Evolutionary conservation across 2,329 filamentous ascomycete genomes (phyloP).

Genomic region (Blumeriella jaapii): DNA sequence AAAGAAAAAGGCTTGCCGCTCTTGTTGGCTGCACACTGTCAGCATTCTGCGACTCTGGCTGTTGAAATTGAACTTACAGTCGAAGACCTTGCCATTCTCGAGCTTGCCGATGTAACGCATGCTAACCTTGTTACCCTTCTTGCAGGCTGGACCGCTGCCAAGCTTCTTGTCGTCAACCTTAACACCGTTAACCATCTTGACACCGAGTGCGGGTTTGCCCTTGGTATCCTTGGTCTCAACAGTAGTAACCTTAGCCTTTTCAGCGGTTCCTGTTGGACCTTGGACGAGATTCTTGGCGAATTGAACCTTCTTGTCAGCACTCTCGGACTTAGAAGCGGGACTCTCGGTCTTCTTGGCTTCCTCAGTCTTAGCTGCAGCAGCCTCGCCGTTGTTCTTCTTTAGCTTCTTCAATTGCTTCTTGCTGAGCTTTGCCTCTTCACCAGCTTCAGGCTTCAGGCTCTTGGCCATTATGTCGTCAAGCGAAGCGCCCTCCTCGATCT

Average conservation of each 20-base stretch:
- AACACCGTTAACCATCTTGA: constrained; percentile 78
- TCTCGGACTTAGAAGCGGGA: constrained; percentile 34
- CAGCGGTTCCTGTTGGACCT: constrained; percentile 68
- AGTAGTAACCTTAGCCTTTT: constrained; percentile 35
- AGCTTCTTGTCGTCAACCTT: constrained; percentile 93
- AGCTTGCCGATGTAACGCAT: constrained; percentile 99
- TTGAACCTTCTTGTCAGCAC: constrained; percentile 88
- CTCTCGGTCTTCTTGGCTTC: constrained; percentile 42
- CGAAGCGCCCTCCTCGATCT: constrained; percentile 48
- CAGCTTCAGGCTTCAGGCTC: constrained; percentile 40
- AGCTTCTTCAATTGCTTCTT: constrained; percentile 98
- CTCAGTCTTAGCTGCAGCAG: constrained; percentile 48
- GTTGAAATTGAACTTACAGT: constrained; percentile 48
- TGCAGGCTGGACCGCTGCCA: constrained; percentile 71
- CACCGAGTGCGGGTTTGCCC: constrained; percentile 44
- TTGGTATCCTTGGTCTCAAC: constrained; percentile 37
- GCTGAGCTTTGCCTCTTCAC: constrained; percentile 65
- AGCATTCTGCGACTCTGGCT: constrained; percentile 1
- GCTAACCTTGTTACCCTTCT: constrained; percentile 81
- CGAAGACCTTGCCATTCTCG: constrained; percentile 87
- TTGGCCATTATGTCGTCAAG: constrained; percentile 83
- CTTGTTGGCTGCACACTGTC: constrained; percentile 65
- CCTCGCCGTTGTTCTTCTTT: constrained; percentile 96
- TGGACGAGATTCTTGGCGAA: constrained; percentile 99
- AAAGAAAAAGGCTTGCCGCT: constrained; percentile 96